Conservation (phyloP, 2,329 filamentous ascomycete genomes). For the Penicillium digitatum region DNA sequence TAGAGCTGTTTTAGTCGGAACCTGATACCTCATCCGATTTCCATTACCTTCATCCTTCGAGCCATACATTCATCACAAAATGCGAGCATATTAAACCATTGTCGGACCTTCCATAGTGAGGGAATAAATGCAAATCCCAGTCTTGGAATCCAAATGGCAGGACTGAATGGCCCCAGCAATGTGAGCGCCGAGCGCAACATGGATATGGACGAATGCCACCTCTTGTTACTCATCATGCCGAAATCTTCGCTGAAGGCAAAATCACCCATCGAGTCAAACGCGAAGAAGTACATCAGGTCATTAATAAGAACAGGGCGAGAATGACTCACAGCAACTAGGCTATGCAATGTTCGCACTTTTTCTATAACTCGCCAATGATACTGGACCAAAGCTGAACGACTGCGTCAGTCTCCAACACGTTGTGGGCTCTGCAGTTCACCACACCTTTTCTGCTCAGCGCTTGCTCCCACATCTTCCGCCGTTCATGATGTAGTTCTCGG, state of each 20-base stretch:
- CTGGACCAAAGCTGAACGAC: not conserved
- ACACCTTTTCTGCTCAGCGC: not conserved
- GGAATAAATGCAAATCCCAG: constrained; percentile 17
- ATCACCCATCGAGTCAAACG: constrained; percentile 44
- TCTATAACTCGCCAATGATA: not conserved
- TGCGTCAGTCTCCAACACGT: not conserved
- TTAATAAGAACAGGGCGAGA: constrained; percentile 3
- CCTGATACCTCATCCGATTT: not conserved
- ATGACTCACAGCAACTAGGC: not conserved
- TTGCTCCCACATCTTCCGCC: constrained; percentile 11
- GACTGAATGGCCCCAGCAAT: constrained; percentile 14
- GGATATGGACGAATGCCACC: constrained; percentile 14
- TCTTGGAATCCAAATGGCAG: constrained; percentile 23
- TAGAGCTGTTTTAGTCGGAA: not conserved
- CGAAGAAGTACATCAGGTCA: constrained; percentile 28
- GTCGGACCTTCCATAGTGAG: constrained; percentile 3
- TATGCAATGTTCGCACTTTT: not conserved
- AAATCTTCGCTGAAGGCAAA: constrained; percentile 41
- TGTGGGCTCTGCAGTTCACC: not conserved
- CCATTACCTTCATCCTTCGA: constrained; percentile 19
- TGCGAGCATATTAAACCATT: constrained; percentile 11
- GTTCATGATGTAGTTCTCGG: constrained; percentile 1
- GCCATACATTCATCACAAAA: constrained; percentile 34
- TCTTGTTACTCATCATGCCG: constrained; percentile 29
- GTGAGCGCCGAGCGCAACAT: constrained; percentile 15